These are phyloP conservation scores for Rusavskia elegans DNA, from an alignment of 495 filamentous ascomycete species.

Conservation along the genomic window DNA sequence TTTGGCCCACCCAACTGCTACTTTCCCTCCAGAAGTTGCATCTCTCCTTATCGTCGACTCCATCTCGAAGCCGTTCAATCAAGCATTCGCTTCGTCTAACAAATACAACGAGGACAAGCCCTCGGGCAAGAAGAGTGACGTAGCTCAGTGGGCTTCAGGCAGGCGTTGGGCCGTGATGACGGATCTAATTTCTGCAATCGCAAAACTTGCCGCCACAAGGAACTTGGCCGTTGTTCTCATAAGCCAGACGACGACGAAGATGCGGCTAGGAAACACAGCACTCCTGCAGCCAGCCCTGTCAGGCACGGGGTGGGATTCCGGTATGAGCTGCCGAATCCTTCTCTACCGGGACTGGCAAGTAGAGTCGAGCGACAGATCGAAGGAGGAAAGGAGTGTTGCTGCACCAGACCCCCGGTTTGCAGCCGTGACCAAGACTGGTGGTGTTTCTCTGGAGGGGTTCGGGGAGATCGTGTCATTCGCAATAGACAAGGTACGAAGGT, in stretches of 20 bases:
- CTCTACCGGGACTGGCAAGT: conserved; percentile 50
- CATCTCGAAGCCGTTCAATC: conserved; percentile 54
- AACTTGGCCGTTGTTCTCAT: conserved; percentile 52
- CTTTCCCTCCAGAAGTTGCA: conserved; percentile 42
- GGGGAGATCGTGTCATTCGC: conserved; percentile 24
- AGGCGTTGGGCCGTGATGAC: conserved; percentile 47
- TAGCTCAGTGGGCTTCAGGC: conserved; percentile 38
- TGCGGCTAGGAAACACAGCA: conserved; percentile 41
- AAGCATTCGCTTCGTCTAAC: conserved; percentile 45
- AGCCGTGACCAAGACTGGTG: conserved; percentile 30
- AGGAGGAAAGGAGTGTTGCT: conserved; percentile 2
- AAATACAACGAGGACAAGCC: conserved; percentile 6
- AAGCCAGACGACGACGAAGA: conserved; percentile 56
- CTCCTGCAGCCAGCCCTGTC: conserved; percentile 59
- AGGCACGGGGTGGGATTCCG: conserved; percentile 51
- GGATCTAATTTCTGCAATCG: conserved; percentile 37
- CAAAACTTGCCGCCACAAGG: conserved; percentile 51
- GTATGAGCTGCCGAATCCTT: conserved; percentile 47
- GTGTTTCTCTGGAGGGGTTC: conserved; percentile 19
- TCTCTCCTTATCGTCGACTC: conserved; percentile 62
- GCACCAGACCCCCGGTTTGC: conserved; percentile 18
- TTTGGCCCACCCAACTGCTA: conserved; percentile 41
- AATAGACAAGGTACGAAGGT: conserved; percentile 22
- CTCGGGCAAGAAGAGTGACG: conserved; percentile 21
- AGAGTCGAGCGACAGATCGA: background rate